Percentiles rank a stretch among this genome's conserved stretches.
These are phyloP conservation scores for Senna siamea DNA, from an alignment of 306 rosid species.

Conservation along the genomic window DNA sequence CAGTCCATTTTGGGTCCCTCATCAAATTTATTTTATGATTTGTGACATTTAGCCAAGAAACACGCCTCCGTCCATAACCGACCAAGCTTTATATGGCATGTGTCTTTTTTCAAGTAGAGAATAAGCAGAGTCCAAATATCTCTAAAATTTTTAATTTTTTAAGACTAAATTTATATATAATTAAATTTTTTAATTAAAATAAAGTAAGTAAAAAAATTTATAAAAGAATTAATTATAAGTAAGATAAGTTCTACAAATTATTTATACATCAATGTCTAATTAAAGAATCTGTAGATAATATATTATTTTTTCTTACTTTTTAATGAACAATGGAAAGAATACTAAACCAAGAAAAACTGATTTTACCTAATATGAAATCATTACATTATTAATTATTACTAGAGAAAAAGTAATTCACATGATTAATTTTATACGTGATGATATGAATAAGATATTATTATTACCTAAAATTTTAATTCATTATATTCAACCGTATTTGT, in stretches of 20 bases:
- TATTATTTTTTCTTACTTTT: no score
- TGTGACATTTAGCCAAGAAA: constrained; percentile 37
- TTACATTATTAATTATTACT: not conserved
- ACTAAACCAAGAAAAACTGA: no score
- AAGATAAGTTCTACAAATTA: no score
- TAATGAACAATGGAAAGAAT: no score
- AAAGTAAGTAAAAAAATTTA: no score
- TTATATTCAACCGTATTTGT: constrained; percentile 6
- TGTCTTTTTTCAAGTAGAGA: constrained; percentile 30
- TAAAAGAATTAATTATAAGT: no score
- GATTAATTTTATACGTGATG: not conserved
- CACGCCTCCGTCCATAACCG: not conserved
- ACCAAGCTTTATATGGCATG: constrained; percentile 1
- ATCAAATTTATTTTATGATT: constrained; percentile 41
- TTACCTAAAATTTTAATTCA: constrained; percentile 1
- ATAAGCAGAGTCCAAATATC: constrained; percentile 19
- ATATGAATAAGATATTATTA: not conserved
- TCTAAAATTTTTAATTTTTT: no score
- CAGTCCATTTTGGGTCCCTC: constrained; percentile 38
- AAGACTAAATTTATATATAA: no score
- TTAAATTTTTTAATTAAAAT: no score
- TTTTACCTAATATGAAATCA: not conserved
- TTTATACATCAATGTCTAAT: no score
- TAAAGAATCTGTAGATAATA: no score
- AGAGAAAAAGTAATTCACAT: not conserved